Percentiles rank a stretch among this genome's conserved stretches.
Conservation (phyloP, 31 red algal genomes). For the Endocladia muricata region DNA sequence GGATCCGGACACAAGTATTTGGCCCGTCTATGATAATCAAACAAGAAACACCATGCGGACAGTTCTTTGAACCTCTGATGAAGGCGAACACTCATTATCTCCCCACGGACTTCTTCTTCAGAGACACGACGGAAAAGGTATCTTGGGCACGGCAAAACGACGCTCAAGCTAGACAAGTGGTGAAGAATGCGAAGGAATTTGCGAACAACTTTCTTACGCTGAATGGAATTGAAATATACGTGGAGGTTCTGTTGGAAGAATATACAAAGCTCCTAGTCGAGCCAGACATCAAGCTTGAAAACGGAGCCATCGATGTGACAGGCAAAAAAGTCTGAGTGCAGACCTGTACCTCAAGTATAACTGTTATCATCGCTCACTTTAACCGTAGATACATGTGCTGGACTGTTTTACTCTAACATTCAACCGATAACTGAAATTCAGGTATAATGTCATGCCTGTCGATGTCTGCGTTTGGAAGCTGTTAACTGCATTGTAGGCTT, state of each 20-base stretch:
- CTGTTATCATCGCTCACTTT: too few species aligned
- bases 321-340: conserved; percentile 40
- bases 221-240: conserved; percentile 68
- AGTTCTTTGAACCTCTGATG: conserved; percentile 92
- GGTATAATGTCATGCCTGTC: too few species aligned
- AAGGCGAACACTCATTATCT: conserved; percentile 78
- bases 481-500: too few species aligned
- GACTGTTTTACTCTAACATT: too few species aligned
- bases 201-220: conserved; percentile 75
- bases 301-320: conserved; percentile 76
- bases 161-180: conserved; percentile 35
- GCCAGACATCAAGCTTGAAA: conserved; percentile 65
- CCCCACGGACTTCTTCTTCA: conserved; percentile 84
- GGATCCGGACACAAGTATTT: conserved; percentile 78
- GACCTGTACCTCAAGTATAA: too few species aligned
- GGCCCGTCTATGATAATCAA: conserved; percentile 85
- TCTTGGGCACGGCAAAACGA: conserved; percentile 67
- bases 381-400: too few species aligned
- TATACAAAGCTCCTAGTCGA: conserved; percentile 76
- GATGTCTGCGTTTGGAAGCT: too few species aligned
- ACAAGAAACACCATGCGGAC: conserved; percentile 95
- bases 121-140: conserved; percentile 58
- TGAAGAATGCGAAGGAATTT: conserved; percentile 86
- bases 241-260: conserved; percentile 81
- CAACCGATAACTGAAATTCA: too few species aligned